phyloP scores from a whole-genome alignment of 257 asterid genomes.

The Ophiorrhiza pumila region DNA sequence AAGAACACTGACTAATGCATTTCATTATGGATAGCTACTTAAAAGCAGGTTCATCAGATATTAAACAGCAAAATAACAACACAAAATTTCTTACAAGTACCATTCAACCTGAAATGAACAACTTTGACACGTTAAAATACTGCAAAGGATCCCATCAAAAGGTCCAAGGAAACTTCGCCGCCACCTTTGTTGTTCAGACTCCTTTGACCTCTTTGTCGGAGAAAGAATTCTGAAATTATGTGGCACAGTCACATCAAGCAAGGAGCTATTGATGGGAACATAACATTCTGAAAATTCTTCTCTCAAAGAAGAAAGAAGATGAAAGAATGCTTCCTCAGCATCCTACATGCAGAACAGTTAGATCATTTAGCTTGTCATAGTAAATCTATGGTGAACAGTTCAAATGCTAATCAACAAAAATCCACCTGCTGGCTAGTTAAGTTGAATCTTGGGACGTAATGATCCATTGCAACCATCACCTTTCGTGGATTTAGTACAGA shows the following conservation, averaged over 20 bases:
- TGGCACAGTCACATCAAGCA: conserved; percentile 54
- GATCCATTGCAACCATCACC: conserved; percentile 70
- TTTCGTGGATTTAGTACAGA: conserved; percentile 63
- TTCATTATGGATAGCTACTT: neutral
- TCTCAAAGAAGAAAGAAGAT: conserved; percentile 70
- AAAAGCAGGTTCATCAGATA: neutral
- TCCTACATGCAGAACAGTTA: conserved; percentile 50
- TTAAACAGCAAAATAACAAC: conserved; percentile 3
- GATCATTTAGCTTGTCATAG: neutral
- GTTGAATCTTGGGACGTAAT: conserved; percentile 67
- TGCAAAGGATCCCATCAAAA: conserved; percentile 79
- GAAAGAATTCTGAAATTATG: conserved; percentile 46
- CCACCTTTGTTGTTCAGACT: conserved; percentile 69
- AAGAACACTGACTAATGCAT: neutral
- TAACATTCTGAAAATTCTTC: conserved; percentile 68
- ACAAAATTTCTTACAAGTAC: conserved; percentile 43
- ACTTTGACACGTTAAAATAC: conserved; percentile 72
- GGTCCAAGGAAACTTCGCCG: conserved; percentile 68
- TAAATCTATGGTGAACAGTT: neutral
- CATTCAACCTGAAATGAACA: conserved; percentile 95
- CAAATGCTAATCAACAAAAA: conserved; percentile 9
- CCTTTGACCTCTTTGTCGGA: conserved; percentile 29
- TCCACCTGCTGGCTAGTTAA: conserved; percentile 85
- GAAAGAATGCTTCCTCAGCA: conserved; percentile 94
- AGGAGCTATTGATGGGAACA: conserved; percentile 40